Evolutionary conservation across 306 rosid species (phyloP), one percentile per base, ranked within the genome.

Genomic region (Casuarina glauca): DNA sequence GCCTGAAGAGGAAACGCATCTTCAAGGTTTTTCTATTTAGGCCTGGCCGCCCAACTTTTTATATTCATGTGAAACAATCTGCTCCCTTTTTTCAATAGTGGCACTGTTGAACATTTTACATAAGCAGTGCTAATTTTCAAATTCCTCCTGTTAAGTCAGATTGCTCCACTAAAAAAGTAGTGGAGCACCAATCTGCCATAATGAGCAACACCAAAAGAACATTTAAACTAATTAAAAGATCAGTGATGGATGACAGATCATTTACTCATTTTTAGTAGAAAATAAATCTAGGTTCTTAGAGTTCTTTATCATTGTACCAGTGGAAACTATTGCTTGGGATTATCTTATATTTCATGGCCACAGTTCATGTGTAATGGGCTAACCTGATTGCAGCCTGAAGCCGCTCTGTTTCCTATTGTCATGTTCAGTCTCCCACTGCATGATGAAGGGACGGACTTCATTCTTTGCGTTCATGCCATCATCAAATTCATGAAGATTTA

Each of bases 151-250:
- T 63, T 43, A 5, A 62, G 51, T 45, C 35, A 70, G 12, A 44
- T 69, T 17, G 69, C 54, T 70, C 77, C 82, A 63, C 77, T 52
- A 32, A 62, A 61, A 16, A 35, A 4, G 74, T 45, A 64, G 79
- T 79, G 78, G 82, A 66, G 68, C 82, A 79, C 50, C 15, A 38
- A 64, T 36, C 11, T 38, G 10, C 52, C 42, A 26, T 57, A 36
- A 43, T 43, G 44, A 69, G 43, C 73, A 19, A 69, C 16, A n/a
- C 39, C 67, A 39, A 49, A 7, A 17, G 38, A 42, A 49, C 5
- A 1, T 43, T 10, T 15, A 46, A 9, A 63, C n/a, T 35, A 57
- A 32, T 50, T 38, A 38, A 6, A 51, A 7, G 9, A 57, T 17
- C 42, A n/a, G 26, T 3, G 39, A 42, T 68, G 60, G 58, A 43